Evolutionary conservation across 257 asterid species (phyloP).

Genomic region (Rubia yunnanensis): DNA sequence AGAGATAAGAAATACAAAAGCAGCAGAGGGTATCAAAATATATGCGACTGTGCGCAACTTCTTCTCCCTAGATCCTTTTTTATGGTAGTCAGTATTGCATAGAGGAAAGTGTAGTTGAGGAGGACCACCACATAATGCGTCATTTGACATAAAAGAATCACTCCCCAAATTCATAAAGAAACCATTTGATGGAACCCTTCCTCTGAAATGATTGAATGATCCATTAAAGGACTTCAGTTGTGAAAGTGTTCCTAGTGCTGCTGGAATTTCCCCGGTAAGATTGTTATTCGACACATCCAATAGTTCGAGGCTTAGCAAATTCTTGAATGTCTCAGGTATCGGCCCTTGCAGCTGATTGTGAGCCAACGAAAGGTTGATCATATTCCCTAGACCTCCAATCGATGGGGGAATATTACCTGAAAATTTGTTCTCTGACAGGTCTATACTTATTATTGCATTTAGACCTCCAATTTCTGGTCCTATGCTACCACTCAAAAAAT

Average conservation of each 20-base stretch:
- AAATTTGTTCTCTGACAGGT: background rate
- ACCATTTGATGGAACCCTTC: background rate
- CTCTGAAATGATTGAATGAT: background rate
- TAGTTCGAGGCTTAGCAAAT: background rate
- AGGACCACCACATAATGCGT: constrained; percentile 8
- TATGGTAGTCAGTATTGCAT: background rate
- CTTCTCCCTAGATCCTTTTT: background rate
- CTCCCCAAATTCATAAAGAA: background rate
- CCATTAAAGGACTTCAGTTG: background rate
- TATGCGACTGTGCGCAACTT: background rate
- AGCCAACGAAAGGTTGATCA: background rate
- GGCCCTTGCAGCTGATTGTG: background rate
- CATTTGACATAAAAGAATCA: background rate
- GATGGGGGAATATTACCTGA: background rate
- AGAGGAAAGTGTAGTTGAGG: background rate
- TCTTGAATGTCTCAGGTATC: background rate
- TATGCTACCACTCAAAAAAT: background rate
- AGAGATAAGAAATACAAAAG: background rate
- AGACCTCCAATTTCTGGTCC: background rate
- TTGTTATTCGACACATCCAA: background rate
- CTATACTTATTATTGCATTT: background rate
- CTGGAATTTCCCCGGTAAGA: background rate
- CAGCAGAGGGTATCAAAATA: background rate
- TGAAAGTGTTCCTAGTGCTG: background rate
- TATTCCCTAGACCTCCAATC: background rate